A percentile compares a stretch with the other conserved stretches of the same genome.
Evolutionary conservation across 2,329 filamentous ascomycete genomes (phyloP).

Genomic region (Penicillium expansum): DNA sequence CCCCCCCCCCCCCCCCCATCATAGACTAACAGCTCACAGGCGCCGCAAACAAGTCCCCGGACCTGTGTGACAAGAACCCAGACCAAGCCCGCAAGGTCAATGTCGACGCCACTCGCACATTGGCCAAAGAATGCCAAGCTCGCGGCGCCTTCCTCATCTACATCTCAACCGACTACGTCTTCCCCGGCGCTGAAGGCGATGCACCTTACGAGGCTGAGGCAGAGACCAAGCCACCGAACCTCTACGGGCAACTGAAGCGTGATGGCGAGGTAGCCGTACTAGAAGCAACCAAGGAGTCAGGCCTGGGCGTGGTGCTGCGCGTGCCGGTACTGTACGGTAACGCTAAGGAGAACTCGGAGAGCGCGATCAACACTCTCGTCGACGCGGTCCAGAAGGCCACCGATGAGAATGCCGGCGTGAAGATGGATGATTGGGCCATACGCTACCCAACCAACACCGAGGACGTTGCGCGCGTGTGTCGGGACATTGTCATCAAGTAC

Average conservation of each 20-base stretch:
- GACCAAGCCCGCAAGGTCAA: slow-evolving; percentile 72
- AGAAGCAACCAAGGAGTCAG: slow-evolving; percentile 54
- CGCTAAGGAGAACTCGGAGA: slow-evolving; percentile 69
- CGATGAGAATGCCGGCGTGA: slow-evolving; percentile 58
- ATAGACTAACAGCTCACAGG: slow-evolving; percentile 48
- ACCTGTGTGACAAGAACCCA: slow-evolving; percentile 78
- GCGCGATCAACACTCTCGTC: slow-evolving; percentile 78
- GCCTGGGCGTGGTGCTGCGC: slow-evolving; percentile 67
- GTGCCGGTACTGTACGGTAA: slow-evolving; percentile 83
- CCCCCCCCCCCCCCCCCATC: too few species aligned
- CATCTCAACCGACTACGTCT: slow-evolving; percentile 72
- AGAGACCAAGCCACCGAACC: slow-evolving; percentile 67
- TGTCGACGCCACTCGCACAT: slow-evolving; percentile 63
- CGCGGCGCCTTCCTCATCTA: slow-evolving; percentile 58
- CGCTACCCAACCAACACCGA: slow-evolving; percentile 87
- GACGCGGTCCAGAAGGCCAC: slow-evolving; percentile 73
- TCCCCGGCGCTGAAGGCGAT: slow-evolving; percentile 73
- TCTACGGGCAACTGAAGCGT: slow-evolving; percentile 72
- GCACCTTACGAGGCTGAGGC: slow-evolving; percentile 73
- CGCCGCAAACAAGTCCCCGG: slow-evolving; percentile 83
- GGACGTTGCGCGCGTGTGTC: slow-evolving; percentile 76
- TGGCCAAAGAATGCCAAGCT: slow-evolving; percentile 65
- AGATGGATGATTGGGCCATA: slow-evolving; percentile 83
- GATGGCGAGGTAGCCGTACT: slow-evolving; percentile 70
- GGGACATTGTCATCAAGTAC: slow-evolving; percentile 71